Base-by-base conservation (phyloP, 148 eudicot genomes). In the Linanthus parryae region DNA sequence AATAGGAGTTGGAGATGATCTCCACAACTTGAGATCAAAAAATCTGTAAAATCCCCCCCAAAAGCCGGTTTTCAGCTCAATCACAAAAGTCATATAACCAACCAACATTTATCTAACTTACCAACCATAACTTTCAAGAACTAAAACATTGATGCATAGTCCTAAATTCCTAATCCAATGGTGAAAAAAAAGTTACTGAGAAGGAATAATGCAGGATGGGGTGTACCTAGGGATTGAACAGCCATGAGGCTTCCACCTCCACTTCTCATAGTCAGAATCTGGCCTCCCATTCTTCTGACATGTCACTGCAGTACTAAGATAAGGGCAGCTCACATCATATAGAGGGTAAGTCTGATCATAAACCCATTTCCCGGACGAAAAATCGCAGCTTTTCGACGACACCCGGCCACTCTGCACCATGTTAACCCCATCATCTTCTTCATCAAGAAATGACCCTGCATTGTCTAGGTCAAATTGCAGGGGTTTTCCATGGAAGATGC, bases 221-320 rank as follows among this genome's bases (percentile, higher is more conserved):
- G n/a, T 56, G 3, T 55, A 87, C 96, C 94, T 88, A 17, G 85
- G 92, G 25, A 81, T 74, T 18, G 79, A 71, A 59, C 96, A 88
- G 2, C 50, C 56, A 57, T 48, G 63, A 18, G 96, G 96, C 68
- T 81, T 78, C 96, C 96, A 88, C 61, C 76, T 81, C 92, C 83
- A 83, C 28, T 81, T 79, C 44, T 81, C 74, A 52, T 78, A 88
- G 48, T 76, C 85, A 28, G 83, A 81, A 70, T 88, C 96, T 2
- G 92, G 94, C 31, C 96, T 66, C 15, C 96, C 96, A 71, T 88
- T 88, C 57, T 76, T 74, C 28, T 52, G 63, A 57, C 96, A 88
- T 40, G 75, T 67, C 0, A 88, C 81, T 7, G 83, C 79, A 42
- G 67, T 51, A 36, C 76, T 88, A 24, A 88, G 74, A 64, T 88